Percentiles rank a stretch among this genome's conserved stretches.
Conservation (phyloP, 1,284 basidiomycete genomes). For the Mycosarcoma mackinlayi region DNA sequence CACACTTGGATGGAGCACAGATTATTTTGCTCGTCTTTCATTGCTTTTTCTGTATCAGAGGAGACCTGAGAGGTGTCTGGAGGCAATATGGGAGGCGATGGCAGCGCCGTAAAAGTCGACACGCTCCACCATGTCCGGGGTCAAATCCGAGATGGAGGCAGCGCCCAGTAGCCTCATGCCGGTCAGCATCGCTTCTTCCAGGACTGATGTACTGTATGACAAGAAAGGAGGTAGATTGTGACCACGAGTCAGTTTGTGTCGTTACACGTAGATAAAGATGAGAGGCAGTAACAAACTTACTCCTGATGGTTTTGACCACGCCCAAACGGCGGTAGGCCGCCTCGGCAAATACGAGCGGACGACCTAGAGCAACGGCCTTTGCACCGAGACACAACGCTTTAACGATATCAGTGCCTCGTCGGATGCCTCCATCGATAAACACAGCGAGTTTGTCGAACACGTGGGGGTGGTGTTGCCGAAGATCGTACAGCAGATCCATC, state of each 20-base stretch:
- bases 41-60: conserved; percentile 5
- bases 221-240: not conserved
- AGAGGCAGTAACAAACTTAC: not conserved
- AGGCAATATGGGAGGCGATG: conserved; percentile 5
- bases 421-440: too few species aligned
- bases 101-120: conserved; percentile 15
- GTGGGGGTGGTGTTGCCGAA: too few species aligned
- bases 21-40: not conserved
- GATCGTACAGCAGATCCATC: too few species aligned
- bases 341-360: conserved; percentile 87
- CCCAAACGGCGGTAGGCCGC: conserved; percentile 86
- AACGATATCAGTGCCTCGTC: conserved; percentile 78
- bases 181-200: conserved; percentile 16
- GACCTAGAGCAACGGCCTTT: conserved; percentile 85
- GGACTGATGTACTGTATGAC: not conserved
- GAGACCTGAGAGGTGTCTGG: conserved; percentile 2
- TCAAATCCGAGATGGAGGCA: conserved; percentile 10
- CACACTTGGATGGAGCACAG: too few species aligned
- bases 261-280: not conserved
- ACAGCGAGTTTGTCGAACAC: too few species aligned
- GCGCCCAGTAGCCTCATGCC: conserved; percentile 11
- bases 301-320: conserved; percentile 75
- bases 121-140: conserved; percentile 14
- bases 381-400: conserved; percentile 92
- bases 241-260: not conserved